Evolutionary conservation across 768 basidiomycete genomes (phyloP).

Genomic region (Gyrodon lividus): DNA sequence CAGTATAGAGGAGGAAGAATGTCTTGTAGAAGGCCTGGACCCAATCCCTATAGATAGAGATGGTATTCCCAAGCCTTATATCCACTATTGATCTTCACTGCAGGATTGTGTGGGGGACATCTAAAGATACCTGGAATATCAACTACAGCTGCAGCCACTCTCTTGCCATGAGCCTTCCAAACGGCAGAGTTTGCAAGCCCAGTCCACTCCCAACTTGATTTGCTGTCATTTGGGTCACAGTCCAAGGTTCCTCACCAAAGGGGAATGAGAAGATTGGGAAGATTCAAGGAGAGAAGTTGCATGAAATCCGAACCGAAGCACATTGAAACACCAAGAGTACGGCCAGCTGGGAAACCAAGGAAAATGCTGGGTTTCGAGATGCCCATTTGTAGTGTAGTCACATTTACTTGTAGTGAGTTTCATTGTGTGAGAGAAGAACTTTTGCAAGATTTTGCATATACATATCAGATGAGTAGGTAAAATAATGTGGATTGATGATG

Average conservation of each 20-base stretch:
- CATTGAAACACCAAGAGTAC: conserved; percentile 29
- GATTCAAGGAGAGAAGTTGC: conserved; percentile 35
- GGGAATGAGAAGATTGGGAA: conserved; percentile 18
- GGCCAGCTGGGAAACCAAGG: too few relatives aligned
- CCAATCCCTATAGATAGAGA: conserved; percentile 16
- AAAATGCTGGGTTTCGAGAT: conserved; percentile 37
- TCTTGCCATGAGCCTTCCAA: conserved; percentile 23
- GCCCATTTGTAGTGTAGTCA: too few relatives aligned
- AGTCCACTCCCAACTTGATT: conserved; percentile 18
- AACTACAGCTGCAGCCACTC: conserved; percentile 12
- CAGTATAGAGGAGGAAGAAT: conserved; percentile 16
- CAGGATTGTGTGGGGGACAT: conserved; percentile 18
- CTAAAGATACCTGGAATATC: conserved; percentile 29
- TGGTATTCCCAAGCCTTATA: conserved; percentile 22
- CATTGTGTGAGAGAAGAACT: too few relatives aligned
- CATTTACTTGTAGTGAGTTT: too few relatives aligned
- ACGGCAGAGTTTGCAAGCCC: conserved; percentile 21
- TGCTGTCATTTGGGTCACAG: too few relatives aligned
- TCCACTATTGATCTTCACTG: conserved; percentile 20
- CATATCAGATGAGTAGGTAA: too few relatives aligned
- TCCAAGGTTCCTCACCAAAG: conserved; percentile 27
- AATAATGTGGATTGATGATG: too few relatives aligned
- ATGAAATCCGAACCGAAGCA: conserved; percentile 40
- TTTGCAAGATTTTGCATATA: too few relatives aligned
- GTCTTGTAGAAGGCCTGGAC: conserved; percentile 12